Percentiles rank a stretch among this genome's conserved stretches.
Conservation (phyloP, 2,329 filamentous ascomycete species). For the Fusarium albidum region DNA sequence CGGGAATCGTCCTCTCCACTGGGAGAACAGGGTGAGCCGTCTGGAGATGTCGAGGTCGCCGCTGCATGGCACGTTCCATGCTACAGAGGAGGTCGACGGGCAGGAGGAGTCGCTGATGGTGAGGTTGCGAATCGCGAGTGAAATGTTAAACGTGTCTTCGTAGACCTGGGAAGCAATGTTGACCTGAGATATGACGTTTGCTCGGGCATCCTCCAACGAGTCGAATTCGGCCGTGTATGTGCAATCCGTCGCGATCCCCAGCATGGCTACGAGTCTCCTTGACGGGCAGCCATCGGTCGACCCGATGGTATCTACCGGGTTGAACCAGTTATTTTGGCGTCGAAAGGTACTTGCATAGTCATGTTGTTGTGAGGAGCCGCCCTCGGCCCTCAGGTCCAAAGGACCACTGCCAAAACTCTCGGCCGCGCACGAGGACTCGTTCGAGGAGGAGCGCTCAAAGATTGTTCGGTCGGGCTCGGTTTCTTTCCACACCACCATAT, state of each 20-base stretch:
- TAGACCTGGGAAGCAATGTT: constrained; percentile 83
- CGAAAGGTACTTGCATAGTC: too few relatives aligned
- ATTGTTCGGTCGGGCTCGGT: neutral
- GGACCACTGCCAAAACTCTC: neutral
- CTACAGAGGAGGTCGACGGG: constrained; percentile 68
- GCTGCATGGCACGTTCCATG: constrained; percentile 80
- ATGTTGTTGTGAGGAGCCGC: too few relatives aligned
- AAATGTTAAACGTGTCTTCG: constrained; percentile 86
- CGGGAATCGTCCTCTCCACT: constrained; percentile 74
- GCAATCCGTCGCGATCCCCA: constrained; percentile 88
- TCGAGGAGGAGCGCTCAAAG: neutral
- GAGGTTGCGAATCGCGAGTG: constrained; percentile 80
- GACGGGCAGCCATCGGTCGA: constrained; percentile 78
- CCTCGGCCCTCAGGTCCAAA: too few relatives aligned
- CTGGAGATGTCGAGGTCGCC: constrained; percentile 67
- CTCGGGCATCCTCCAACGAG: constrained; percentile 63
- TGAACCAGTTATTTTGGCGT: neutral
- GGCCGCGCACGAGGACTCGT: constrained; percentile 3
- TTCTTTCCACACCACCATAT: constrained; percentile 29
- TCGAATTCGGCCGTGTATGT: constrained; percentile 76
- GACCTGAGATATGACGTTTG: constrained; percentile 78
- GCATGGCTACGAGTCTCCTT: constrained; percentile 80
- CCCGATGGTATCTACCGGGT: constrained; percentile 62
- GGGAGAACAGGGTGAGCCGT: constrained; percentile 81
- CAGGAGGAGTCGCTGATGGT: constrained; percentile 75